Percentiles rank a stretch among this genome's conserved stretches.
These are phyloP conservation scores for Dillenia suffruticosa DNA, from an alignment of 164 flowering plant species.

Conservation along the genomic window DNA sequence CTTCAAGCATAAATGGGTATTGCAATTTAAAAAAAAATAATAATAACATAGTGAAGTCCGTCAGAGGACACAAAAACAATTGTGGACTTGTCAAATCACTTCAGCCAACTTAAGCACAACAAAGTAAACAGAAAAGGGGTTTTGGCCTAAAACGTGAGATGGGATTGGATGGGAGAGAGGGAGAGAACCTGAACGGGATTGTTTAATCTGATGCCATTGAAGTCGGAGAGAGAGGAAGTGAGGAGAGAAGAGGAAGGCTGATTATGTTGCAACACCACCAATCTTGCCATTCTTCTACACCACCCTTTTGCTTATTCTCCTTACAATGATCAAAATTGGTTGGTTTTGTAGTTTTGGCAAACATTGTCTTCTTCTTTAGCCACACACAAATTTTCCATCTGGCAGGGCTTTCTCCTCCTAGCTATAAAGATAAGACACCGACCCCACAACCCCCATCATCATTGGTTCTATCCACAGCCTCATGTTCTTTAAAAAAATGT, in stretches of 20 bases:
- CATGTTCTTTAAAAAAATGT: constrained; percentile 17
- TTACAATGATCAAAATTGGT: background rate
- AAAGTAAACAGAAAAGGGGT: too few species aligned
- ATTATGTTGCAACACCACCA: constrained; percentile 51
- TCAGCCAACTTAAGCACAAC: too few species aligned
- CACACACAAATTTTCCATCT: background rate
- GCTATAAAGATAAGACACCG: constrained; percentile 49
- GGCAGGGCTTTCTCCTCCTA: constrained; percentile 5
- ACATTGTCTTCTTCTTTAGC: constrained; percentile 4
- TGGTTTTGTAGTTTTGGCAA: background rate
- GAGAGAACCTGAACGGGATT: constrained; percentile 50
- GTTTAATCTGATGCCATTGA: constrained; percentile 60
- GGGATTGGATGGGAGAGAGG: background rate
- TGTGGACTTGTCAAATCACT: too few species aligned
- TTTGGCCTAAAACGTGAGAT: background rate
- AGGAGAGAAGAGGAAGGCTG: constrained; percentile 58
- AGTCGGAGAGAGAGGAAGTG: constrained; percentile 71
- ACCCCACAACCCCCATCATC: constrained; percentile 24
- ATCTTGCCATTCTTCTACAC: constrained; percentile 43
- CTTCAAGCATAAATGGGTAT: too few species aligned
- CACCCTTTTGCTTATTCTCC: background rate
- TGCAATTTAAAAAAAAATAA: too few species aligned
- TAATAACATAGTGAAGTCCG: too few species aligned
- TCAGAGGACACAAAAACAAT: too few species aligned
- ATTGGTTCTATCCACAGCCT: constrained; percentile 42